phyloP scores from a whole-genome alignment of 306 rosid genomes.

The Cucurbita moschata region DNA sequence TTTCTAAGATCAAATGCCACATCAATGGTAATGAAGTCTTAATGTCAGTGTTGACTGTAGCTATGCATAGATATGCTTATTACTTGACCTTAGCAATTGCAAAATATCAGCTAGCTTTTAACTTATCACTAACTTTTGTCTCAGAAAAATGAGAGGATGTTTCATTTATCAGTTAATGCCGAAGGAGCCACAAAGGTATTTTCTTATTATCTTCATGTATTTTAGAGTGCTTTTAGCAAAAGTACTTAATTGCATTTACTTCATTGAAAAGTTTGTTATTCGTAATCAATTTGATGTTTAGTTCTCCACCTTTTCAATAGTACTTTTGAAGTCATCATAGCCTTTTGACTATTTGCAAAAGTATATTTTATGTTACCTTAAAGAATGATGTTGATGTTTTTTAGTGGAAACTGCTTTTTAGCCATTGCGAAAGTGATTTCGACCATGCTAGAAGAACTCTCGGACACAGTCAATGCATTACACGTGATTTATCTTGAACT shows the following conservation, averaged over 20 bases:
- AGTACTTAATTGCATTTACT: background rate
- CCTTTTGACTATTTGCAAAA: background rate
- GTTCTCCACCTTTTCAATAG: background rate
- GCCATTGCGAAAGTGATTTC: background rate
- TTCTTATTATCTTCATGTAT: slow-evolving; percentile 8
- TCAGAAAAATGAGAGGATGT: slow-evolving; percentile 82
- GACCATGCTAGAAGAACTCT: background rate
- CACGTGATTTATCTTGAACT: background rate
- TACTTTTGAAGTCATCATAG: background rate
- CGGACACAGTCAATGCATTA: background rate
- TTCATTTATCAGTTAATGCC: slow-evolving; percentile 64
- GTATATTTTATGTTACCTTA: background rate
- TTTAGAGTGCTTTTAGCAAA: background rate
- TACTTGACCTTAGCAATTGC: background rate
- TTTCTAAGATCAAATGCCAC: background rate
- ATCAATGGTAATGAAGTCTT: background rate
- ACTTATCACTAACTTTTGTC: slow-evolving; percentile 16
- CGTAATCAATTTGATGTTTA: background rate
- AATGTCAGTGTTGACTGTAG: too few species aligned
- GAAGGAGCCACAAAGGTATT: slow-evolving; percentile 93
- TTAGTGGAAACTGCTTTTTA: background rate
- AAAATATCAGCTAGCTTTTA: slow-evolving; percentile 1
- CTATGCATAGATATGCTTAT: background rate
- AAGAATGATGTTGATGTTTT: background rate
- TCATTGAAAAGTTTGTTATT: background rate